phyloP scores from a whole-genome alignment of 2,329 filamentous ascomycete genomes.

The Aspergillus puulaauensis region DNA sequence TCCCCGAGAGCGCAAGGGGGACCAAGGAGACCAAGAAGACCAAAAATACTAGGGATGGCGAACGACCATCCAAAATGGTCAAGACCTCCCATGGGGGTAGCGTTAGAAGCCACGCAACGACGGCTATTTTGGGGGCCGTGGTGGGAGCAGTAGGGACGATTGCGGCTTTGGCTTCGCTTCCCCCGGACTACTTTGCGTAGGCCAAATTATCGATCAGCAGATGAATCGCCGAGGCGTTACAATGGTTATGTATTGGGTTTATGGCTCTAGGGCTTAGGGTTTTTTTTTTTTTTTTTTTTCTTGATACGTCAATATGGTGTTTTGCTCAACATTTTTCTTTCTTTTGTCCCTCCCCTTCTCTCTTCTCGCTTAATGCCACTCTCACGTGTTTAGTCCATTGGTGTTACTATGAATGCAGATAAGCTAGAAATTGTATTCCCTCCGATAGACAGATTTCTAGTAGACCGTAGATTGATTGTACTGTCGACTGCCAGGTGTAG shows the following conservation, averaged over 20 bases:
- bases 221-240: background rate
- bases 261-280: background rate
- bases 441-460: background rate
- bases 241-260: conserved; percentile 1
- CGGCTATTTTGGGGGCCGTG: conserved; percentile 40
- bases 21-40: conserved; percentile 14
- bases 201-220: background rate
- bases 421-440: conserved; percentile 5
- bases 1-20: conserved; percentile 10
- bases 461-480: background rate
- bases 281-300: background rate
- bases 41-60: conserved; percentile 16
- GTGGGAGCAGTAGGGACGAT: conserved; percentile 44
- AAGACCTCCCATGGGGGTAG: conserved; percentile 22
- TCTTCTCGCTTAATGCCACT: background rate
- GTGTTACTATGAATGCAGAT: background rate
- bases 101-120: conserved; percentile 39
- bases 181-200: conserved; percentile 43
- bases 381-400: background rate
- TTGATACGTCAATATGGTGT: background rate
- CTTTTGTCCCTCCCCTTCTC: background rate
- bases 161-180: conserved; percentile 41
- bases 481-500: background rate
- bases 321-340: background rate
- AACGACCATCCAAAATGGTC: conserved; percentile 28